Base-by-base conservation (phyloP, 352 stramenopile genomes). In the Pythium rhizo-oryzae region DNA sequence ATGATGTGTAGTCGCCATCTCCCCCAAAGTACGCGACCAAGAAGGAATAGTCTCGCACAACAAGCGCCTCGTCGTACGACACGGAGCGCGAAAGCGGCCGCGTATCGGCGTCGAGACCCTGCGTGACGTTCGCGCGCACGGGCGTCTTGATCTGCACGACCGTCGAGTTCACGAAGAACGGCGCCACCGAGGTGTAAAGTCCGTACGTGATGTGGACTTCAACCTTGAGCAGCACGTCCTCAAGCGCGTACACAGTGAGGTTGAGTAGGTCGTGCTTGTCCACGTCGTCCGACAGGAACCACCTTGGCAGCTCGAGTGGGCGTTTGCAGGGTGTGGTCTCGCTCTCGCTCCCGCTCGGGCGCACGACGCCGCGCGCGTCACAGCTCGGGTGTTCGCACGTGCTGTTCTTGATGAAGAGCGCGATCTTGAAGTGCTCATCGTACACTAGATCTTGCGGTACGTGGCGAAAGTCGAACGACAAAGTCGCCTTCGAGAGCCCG, bases 151-250 rank as follows among this genome's bases (percentile, higher is more conserved):
- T 90, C 16, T 84, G 72, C 4, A 99, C 85, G 2, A 74, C 84
- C 28, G 96, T 96, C 11, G 94, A 92, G 61, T 98, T 98, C 25
- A 91, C 75, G 69, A 99, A 99, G 53, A 98, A 95, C 28, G 91
- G 78, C 2, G 88, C 87, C 0, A 85, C 64, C 0, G 97, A 73
- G 0, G 93, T 69, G 55, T 96, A 98, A 18, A 99, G 52, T 11
- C 96, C 97, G 74, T 99, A 91, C 59, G 98, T 85, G 53, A 99
- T 85, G 64, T 99, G 97, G 21, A 99, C 81, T 70, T 99, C 94
- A 21, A 99, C 87, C 54, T 97, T 97, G 59, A 99, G 88, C 9
- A 97, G 84, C 21, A 98, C 77, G 79, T 99, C 97, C 56, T 99
- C 97, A 18, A 99, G 78, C 16, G 97, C 93, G 18, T 97, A 72